Evolutionary conservation across 495 filamentous ascomycete species (phyloP).

Genomic region (Aspergillus asperescens): DNA sequence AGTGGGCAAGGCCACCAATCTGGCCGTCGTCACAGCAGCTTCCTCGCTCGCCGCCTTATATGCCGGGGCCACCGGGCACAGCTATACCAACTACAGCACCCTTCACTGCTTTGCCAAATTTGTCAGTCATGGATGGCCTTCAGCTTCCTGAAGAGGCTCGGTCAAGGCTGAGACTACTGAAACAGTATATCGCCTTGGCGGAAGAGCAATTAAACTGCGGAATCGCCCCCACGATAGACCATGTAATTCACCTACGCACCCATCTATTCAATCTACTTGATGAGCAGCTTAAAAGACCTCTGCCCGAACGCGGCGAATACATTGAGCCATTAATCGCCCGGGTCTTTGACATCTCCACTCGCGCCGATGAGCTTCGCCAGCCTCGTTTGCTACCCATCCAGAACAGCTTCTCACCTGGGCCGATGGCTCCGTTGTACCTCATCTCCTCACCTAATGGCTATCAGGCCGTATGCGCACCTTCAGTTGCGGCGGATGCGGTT

Average conservation of each 20-base stretch:
- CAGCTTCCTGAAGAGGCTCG: conserved; percentile 17
- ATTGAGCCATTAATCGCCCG: conserved; percentile 27
- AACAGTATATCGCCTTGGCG: conserved; percentile 29
- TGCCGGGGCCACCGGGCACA: background rate
- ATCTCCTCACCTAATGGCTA: conserved; percentile 57
- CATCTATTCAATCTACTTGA: conserved; percentile 31
- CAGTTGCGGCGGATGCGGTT: conserved; percentile 40
- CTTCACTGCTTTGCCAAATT: background rate
- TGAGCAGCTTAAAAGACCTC: conserved; percentile 21
- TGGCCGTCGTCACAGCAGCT: conserved; percentile 2
- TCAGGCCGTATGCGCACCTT: conserved; percentile 50
- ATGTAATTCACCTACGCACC: conserved; percentile 31
- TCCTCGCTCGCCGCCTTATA: conserved; percentile 15
- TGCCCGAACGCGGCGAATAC: conserved; percentile 18
- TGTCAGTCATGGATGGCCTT: background rate
- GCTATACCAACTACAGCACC: conserved; percentile 6
- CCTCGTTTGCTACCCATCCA: conserved; percentile 12
- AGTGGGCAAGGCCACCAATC: background rate
- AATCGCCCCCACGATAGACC: conserved; percentile 27
- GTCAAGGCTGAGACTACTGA: conserved; percentile 22
- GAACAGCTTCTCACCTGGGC: background rate
- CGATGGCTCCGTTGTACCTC: conserved; percentile 48
- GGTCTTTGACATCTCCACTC: conserved; percentile 26
- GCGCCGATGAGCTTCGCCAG: conserved; percentile 28
- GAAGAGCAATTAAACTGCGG: conserved; percentile 40